These are phyloP conservation scores for Panicum miliaceum DNA, from an alignment of 176 grass and related monocot species.

Conservation along the genomic window DNA sequence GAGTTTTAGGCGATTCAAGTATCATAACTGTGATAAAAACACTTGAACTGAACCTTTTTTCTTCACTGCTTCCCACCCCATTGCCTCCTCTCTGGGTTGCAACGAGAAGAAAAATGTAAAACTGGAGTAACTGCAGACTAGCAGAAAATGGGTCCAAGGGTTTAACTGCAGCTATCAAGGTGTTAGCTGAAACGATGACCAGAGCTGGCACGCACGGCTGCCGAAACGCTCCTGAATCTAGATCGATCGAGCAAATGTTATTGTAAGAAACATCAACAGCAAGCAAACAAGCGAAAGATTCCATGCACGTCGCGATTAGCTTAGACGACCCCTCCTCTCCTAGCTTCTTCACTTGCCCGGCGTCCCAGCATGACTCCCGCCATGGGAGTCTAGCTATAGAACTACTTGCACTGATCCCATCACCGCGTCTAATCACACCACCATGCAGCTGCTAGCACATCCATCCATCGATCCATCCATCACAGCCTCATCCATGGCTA, in stretches of 20 bases:
- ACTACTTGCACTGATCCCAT: slow-evolving; percentile 12
- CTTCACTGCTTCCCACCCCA: not conserved
- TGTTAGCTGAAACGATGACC: not conserved
- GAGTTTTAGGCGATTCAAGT: not conserved
- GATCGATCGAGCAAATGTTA: slow-evolving; percentile 25
- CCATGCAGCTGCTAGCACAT: slow-evolving; percentile 8
- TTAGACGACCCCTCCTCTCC: not conserved
- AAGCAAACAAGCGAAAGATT: slow-evolving; percentile 58
- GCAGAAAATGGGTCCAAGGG: not conserved
- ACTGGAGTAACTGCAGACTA: not conserved
- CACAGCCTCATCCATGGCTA: slow-evolving; percentile 2
- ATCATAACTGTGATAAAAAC: not conserved
- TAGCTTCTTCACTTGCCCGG: slow-evolving; percentile 22
- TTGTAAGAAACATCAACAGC: slow-evolving; percentile 50
- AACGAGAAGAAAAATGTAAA: not conserved
- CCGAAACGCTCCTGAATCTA: slow-evolving; percentile 33
- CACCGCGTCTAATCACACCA: slow-evolving; percentile 41
- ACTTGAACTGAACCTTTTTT: not conserved
- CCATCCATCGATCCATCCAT: not conserved
- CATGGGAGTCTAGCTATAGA: not conserved
- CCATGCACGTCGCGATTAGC: slow-evolving; percentile 51
- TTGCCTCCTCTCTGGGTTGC: not conserved
- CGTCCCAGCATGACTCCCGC: not conserved
- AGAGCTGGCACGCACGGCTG: slow-evolving; percentile 1
- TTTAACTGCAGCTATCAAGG: not conserved